A percentile compares a stretch with the other conserved stretches of the same genome.
Conservation (phyloP, 306 rosid genomes). For the Citrullus amarus region DNA sequence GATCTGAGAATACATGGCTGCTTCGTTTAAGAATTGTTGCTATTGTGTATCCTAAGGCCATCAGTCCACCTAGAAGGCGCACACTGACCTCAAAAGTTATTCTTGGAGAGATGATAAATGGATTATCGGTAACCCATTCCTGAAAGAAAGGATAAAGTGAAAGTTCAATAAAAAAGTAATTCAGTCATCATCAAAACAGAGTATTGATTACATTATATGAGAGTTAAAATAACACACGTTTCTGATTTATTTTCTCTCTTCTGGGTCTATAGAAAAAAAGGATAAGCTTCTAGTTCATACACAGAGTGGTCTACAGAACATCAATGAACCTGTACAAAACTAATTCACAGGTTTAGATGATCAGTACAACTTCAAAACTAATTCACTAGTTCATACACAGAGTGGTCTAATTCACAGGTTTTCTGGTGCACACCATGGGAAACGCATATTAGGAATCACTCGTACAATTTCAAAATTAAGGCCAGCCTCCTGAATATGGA, state of each 20-base stretch:
- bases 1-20: slow-evolving; percentile 77
- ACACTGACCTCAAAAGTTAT: slow-evolving; percentile 99
- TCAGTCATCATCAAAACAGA: neutral
- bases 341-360: neutral
- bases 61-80: slow-evolving; percentile 96
- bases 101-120: slow-evolving; percentile 96
- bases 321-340: neutral
- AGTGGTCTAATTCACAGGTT: neutral
- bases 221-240: neutral
- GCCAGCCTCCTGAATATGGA: neutral
- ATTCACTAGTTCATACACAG: too few relatives aligned
- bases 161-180: neutral
- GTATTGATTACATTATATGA: neutral
- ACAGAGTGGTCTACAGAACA: neutral
- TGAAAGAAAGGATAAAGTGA: slow-evolving; percentile 19
- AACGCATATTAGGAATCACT: neutral
- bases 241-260: neutral
- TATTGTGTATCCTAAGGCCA: slow-evolving; percentile 98
- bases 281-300: neutral
- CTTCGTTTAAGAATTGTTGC: slow-evolving; percentile 89
- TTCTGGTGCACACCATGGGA: neutral
- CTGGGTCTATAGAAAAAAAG: neutral
- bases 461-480: neutral
- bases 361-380: too few relatives aligned
- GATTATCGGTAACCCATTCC: slow-evolving; percentile 98